Evolutionary conservation across 495 filamentous ascomycete genomes (phyloP).

Genomic region (Talaromyces stipitatus): DNA sequence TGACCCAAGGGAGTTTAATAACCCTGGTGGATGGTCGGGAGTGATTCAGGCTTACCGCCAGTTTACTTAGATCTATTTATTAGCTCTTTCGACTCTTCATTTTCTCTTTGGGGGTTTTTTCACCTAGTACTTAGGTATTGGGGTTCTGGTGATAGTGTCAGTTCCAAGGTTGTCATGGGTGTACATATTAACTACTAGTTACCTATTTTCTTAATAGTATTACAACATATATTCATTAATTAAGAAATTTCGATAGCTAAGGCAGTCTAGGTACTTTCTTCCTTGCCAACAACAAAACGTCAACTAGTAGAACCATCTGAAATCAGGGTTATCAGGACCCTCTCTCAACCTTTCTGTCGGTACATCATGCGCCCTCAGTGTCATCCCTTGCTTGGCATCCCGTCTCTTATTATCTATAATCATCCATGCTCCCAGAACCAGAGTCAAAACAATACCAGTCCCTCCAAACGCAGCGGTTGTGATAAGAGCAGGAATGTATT

Average conservation of each 20-base stretch:
- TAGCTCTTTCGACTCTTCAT: background rate
- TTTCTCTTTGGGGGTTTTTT: background rate
- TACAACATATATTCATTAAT: background rate
- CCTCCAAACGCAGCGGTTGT: conserved; percentile 60
- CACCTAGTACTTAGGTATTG: background rate
- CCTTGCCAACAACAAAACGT: too few relatives aligned
- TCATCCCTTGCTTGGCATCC: conserved; percentile 47
- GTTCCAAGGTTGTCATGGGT: background rate
- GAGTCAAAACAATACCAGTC: conserved; percentile 41
- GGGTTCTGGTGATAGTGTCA: background rate
- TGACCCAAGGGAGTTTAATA: conserved; percentile 2
- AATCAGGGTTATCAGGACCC: conserved; percentile 21
- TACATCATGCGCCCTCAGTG: conserved; percentile 48
- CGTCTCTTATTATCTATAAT: conserved; percentile 51
- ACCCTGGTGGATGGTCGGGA: conserved; percentile 7
- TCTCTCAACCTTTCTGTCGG: conserved; percentile 53
- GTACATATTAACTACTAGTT: background rate
- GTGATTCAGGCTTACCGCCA: conserved; percentile 7
- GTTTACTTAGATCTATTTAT: background rate
- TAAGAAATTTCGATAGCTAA: background rate
- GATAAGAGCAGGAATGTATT: conserved; percentile 55
- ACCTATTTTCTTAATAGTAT: background rate
- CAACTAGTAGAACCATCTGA: conserved; percentile 1
- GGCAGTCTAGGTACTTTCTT: background rate
- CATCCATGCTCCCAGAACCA: conserved; percentile 52